phyloP scores from a whole-genome alignment of 2,329 filamentous ascomycete genomes.

The Fonsecaea erecta region DNA sequence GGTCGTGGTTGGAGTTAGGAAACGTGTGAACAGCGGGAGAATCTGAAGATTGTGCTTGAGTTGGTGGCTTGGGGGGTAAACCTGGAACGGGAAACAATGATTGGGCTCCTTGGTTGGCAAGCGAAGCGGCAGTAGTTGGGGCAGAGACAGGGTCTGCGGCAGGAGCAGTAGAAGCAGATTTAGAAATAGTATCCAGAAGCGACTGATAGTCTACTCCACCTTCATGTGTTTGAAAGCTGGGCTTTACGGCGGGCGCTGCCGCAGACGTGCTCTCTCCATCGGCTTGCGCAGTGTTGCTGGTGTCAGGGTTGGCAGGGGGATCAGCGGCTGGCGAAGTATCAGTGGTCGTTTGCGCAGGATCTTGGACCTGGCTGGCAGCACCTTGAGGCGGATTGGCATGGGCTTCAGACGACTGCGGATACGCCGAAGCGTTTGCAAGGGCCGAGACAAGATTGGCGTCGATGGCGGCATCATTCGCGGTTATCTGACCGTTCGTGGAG shows the following conservation, averaged over 20 bases:
- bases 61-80: conserved; percentile 52
- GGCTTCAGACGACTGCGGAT: conserved; percentile 24
- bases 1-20: conserved; percentile 21
- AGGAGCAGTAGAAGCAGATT: conserved; percentile 43
- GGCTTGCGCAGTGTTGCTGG: conserved; percentile 5
- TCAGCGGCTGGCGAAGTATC: conserved; percentile 18
- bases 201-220: conserved; percentile 55
- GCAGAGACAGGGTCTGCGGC: conserved; percentile 38
- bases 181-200: conserved; percentile 54
- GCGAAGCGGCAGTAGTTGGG: conserved; percentile 37
- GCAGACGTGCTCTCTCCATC: conserved; percentile 18
- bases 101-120: conserved; percentile 41
- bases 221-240: conserved; percentile 30
- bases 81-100: conserved; percentile 45
- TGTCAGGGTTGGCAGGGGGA: conserved; percentile 15
- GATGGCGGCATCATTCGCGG: conserved; percentile 23
- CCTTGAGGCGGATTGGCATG: conserved; percentile 18
- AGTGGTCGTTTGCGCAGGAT: conserved; percentile 15
- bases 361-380: conserved; percentile 10
- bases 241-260: conserved; percentile 21
- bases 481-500: conserved; percentile 20
- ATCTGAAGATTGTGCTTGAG: conserved; percentile 47
- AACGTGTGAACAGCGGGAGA: conserved; percentile 39
- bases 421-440: conserved; percentile 24
- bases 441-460: conserved; percentile 26